Evolutionary conservation across 805 yeast genomes (phyloP).

Genomic region (Lipomyces yamanashiensis): DNA sequence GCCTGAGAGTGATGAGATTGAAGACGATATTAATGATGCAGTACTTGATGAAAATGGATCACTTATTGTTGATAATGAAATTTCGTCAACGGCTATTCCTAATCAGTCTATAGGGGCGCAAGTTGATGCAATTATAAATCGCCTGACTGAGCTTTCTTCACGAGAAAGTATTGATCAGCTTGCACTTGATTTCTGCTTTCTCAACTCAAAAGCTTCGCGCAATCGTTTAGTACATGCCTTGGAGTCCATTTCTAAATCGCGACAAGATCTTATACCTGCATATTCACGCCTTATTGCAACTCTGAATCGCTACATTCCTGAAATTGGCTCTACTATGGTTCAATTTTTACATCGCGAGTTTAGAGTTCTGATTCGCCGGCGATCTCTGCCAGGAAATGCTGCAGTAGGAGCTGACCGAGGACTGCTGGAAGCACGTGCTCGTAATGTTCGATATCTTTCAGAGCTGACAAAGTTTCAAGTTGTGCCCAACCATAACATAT

Average conservation of each 20-base stretch:
- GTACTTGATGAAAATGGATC: constrained; percentile 55
- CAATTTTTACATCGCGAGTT: constrained; percentile 55
- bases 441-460: constrained; percentile 61
- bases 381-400: background rate
- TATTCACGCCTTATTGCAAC: constrained; percentile 74
- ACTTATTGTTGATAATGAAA: constrained; percentile 54
- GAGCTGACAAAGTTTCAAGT: constrained; percentile 79
- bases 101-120: constrained; percentile 37
- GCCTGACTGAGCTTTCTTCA: constrained; percentile 26
- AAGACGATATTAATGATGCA: constrained; percentile 47
- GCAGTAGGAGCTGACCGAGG: constrained; percentile 22
- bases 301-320: constrained; percentile 55
- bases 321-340: constrained; percentile 58
- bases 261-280: constrained; percentile 46
- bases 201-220: constrained; percentile 75
- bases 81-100: constrained; percentile 32
- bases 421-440: constrained; percentile 29
- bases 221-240: constrained; percentile 64
- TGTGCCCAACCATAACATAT: constrained; percentile 69
- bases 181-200: constrained; percentile 44
- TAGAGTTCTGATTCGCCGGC: constrained; percentile 34
- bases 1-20: constrained; percentile 20
- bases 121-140: constrained; percentile 31
- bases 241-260: constrained; percentile 51
- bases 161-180: constrained; percentile 42